Evolutionary conservation across 129 eudicot genomes (phyloP), one percentile per base, ranked within the genome.

Genomic region (Erigeron canadensis): DNA sequence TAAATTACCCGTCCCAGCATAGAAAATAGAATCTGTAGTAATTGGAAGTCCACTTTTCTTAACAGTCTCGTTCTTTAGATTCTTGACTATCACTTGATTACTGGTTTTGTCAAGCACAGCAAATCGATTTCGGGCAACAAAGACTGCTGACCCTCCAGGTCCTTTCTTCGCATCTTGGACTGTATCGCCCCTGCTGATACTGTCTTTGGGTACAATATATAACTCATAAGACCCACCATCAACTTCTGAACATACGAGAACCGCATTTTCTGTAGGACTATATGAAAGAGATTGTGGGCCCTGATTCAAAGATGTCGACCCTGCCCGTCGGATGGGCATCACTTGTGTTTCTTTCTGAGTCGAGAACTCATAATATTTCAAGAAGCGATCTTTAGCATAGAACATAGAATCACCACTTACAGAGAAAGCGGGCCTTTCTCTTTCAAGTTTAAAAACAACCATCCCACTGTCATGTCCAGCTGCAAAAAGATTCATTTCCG

Each of bases 151-250:
- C 16, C 81, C 87, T 16, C 87, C 87, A 4, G 47, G 18, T 37
- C 87, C 87, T 64, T 58, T 64, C 66, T 72, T 83, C 22, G 87
- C 78, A 18, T 83, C 87, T 65, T 70, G 77, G 37, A 55, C 61
- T 8, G 61, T 55, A 21, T 55, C 28, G 10, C 75, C 81, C 47
- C 84, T 75, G 43, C 84, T 76, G 21, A 70, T 42, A 51, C 63
- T 67, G 37, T 83, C 87, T 71, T 78, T 83, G 50, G 87, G 87
- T 53, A 79, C 61, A 45, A 75, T 65, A 71, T 69, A 83, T 15
- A 83, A 74, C 81, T 83, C 87, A 71, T 83, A 79, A 51, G 87
- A 83, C 62, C 87, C 87, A 10, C 84, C 84, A 65, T 83, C 87
- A 43, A 66, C 68, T 43, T 83, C 87, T 48, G 87, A 83, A 50